Percentiles rank a stretch among this genome's conserved stretches.
Conservation (phyloP, 2,329 filamentous ascomycete species). For the Triangularia setosa region DNA sequence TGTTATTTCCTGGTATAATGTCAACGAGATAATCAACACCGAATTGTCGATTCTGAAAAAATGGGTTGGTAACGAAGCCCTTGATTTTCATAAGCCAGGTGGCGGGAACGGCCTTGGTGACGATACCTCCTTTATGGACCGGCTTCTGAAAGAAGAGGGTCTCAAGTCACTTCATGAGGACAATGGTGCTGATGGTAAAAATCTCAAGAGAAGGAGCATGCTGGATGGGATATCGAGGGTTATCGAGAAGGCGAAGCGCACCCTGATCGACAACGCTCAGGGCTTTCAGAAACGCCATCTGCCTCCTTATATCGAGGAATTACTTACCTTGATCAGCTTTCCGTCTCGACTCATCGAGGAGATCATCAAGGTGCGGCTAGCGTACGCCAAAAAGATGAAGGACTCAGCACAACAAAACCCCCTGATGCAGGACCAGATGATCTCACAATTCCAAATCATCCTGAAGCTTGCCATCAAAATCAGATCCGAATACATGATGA, state of each 20-base stretch:
- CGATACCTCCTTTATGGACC: constrained; percentile 89
- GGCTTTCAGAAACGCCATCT: constrained; percentile 85
- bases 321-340: constrained; percentile 95
- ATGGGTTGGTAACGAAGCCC: constrained; percentile 94
- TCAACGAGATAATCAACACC: constrained; percentile 91
- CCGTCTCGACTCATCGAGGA: constrained; percentile 93
- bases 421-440: constrained; percentile 97
- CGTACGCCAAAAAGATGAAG: constrained; percentile 92
- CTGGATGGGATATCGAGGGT: constrained; percentile 77
- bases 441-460: constrained; percentile 89
- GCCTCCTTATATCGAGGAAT: constrained; percentile 92
- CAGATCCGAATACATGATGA: constrained; percentile 80
- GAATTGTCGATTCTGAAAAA: constrained; percentile 86
- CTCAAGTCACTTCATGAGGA: constrained; percentile 87
- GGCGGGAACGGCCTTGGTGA: constrained; percentile 73
- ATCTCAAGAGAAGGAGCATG: constrained; percentile 64
- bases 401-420: constrained; percentile 87
- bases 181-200: constrained; percentile 39
- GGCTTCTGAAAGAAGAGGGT: constrained; percentile 92
- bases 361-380: constrained; percentile 86
- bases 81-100: constrained; percentile 78
- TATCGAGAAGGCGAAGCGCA: constrained; percentile 89
- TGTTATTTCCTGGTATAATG: constrained; percentile 95
- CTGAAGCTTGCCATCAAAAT: constrained; percentile 88
- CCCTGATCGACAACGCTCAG: constrained; percentile 79